phyloP scores from a whole-genome alignment of 2,329 filamentous ascomycete genomes.

The Tolypocladium album region DNA sequence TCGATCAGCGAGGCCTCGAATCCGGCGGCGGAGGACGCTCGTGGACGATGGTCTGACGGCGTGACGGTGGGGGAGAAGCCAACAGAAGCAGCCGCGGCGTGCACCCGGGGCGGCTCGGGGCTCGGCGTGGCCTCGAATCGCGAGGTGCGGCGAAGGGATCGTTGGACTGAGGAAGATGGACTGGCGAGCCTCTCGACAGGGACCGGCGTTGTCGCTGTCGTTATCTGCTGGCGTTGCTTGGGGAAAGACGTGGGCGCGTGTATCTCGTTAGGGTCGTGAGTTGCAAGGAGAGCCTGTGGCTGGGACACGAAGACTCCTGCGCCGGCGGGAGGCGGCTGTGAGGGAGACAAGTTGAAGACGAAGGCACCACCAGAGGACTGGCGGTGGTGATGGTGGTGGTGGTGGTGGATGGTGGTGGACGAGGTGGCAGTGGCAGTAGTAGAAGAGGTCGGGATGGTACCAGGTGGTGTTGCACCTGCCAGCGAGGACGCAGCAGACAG shows the following conservation, averaged over 20 bases:
- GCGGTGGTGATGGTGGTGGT: neutral
- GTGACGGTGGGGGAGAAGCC: constrained; percentile 33
- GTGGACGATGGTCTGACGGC: constrained; percentile 7
- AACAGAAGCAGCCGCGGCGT: constrained; percentile 35
- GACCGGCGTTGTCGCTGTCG: constrained; percentile 20
- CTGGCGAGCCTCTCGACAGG: constrained; percentile 28
- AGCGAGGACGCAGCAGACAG: neutral
- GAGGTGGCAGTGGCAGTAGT: neutral
- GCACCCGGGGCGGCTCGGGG: constrained; percentile 30
- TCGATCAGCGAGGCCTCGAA: constrained; percentile 23
- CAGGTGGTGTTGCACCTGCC: neutral
- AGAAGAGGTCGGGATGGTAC: neutral
- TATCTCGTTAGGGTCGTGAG: constrained; percentile 45
- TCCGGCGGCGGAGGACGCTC: constrained; percentile 23
- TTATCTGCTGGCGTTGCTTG: constrained; percentile 19
- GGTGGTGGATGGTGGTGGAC: neutral
- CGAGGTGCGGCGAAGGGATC: constrained; percentile 39
- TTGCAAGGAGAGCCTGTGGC: constrained; percentile 22
- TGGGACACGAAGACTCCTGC: constrained; percentile 34
- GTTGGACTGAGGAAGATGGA: constrained; percentile 33
- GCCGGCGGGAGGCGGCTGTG: constrained; percentile 21
- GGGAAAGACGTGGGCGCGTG: constrained; percentile 33
- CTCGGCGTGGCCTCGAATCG: constrained; percentile 35
- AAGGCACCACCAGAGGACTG: constrained; percentile 23
- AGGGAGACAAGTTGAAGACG: constrained; percentile 37